A percentile compares a stretch with the other conserved stretches of the same genome.
Conservation (phyloP, 495 filamentous ascomycete genomes). For the Staphylotrichum longicolle region DNA sequence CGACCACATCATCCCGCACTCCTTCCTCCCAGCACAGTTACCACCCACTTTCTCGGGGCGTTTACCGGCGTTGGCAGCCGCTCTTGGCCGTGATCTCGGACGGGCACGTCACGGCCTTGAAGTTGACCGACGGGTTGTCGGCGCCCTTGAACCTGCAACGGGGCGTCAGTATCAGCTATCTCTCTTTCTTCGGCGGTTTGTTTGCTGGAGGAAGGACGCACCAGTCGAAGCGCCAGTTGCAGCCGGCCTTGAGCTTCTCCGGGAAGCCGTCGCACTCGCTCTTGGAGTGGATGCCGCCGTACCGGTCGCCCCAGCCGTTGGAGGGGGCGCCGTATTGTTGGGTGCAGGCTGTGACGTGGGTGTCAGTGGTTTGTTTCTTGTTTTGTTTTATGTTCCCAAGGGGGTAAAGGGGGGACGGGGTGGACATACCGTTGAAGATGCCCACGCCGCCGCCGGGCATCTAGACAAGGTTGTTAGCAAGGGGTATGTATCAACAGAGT, state of each 20-base stretch:
- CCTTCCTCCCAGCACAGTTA: too few species aligned
- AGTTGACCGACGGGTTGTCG: constrained; percentile 60
- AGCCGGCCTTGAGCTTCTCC: constrained; percentile 56
- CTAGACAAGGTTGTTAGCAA: constrained; percentile 25
- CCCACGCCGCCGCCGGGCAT: constrained; percentile 69
- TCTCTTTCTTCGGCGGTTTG: background rate
- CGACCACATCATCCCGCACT: too few species aligned
- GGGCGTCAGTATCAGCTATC: constrained; percentile 44
- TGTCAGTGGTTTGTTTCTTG: constrained; percentile 32
- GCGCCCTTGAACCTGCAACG: constrained; percentile 57
- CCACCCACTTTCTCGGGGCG: constrained; percentile 9
- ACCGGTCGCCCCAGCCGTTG: constrained; percentile 59
- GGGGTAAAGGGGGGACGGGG: background rate
- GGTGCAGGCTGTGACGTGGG: constrained; percentile 45
- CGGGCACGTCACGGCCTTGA: constrained; percentile 59
- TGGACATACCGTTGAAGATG: constrained; percentile 51
- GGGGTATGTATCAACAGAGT: too few species aligned
- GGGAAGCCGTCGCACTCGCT: constrained; percentile 57
- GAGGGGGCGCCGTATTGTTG: constrained; percentile 58
- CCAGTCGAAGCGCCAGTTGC: constrained; percentile 68
- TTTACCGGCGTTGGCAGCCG: constrained; percentile 34
- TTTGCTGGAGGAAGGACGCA: background rate
- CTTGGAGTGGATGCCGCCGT: constrained; percentile 57
- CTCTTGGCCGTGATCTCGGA: constrained; percentile 56
- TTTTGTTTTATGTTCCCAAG: too few species aligned